Conservation (phyloP, 2,329 filamentous ascomycete species). For the Aureobasidium melanogenum region DNA sequence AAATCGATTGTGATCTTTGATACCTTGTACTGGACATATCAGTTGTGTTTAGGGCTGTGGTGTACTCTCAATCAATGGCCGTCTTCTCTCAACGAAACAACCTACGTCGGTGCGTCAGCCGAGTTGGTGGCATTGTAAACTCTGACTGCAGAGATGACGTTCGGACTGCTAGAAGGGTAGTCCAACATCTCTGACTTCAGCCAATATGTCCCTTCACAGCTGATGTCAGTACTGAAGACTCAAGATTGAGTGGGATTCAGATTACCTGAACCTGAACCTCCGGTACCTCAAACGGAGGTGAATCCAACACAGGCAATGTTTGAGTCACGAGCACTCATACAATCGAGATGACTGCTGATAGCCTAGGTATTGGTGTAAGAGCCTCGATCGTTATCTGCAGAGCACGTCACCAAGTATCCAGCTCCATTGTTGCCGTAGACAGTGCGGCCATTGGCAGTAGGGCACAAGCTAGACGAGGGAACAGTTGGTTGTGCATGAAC, state of each 20-base stretch:
- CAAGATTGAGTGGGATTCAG: too few species aligned
- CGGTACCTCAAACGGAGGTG: constrained; percentile 13
- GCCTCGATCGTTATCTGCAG: constrained; percentile 6
- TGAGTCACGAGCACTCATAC: constrained; percentile 13
- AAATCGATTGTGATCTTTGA: not conserved
- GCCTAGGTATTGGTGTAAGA: constrained; percentile 12
- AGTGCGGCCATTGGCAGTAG: constrained; percentile 16
- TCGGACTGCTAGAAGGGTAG: constrained; percentile 1
- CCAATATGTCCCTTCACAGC: constrained; percentile 18
- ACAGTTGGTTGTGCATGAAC: not conserved
- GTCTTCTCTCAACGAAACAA: not conserved
- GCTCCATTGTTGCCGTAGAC: constrained; percentile 15
- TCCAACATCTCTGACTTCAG: constrained; percentile 15
- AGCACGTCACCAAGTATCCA: constrained; percentile 7
- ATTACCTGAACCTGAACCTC: constrained; percentile 3
- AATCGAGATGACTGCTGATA: constrained; percentile 11
- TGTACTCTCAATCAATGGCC: too few species aligned
- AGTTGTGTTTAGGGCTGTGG: not conserved
- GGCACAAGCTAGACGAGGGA: constrained; percentile 14
- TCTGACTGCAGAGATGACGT: constrained; percentile 12
- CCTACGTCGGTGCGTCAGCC: not conserved
- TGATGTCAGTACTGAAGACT: not conserved
- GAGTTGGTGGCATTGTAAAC: not conserved
- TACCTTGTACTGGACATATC: not conserved
- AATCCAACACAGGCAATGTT: constrained; percentile 9